Percentiles rank a stretch among this genome's conserved stretches.
phyloP scores from a whole-genome alignment of 768 basidiomycete species.

The Dioszegia aurantiaca region DNA sequence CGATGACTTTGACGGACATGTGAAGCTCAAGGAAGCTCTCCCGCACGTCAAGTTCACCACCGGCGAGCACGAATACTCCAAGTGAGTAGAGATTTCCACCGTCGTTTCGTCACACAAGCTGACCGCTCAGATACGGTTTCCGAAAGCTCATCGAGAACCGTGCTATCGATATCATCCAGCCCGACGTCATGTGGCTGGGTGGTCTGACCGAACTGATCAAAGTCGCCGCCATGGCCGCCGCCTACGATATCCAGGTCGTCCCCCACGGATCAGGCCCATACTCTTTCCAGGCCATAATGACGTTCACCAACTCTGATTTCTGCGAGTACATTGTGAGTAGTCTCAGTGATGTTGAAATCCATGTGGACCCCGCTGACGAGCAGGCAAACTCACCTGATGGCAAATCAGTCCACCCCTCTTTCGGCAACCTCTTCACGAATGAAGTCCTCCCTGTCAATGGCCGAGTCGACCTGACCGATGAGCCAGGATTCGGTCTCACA shows the following conservation, averaged over 20 bases:
- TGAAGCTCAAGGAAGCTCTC: constrained; percentile 50
- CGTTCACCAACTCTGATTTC: constrained; percentile 54
- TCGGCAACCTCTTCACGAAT: constrained; percentile 56
- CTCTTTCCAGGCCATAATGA: constrained; percentile 57
- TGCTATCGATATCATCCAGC: constrained; percentile 53
- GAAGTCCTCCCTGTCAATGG: constrained; percentile 54
- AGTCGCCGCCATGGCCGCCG: constrained; percentile 53
- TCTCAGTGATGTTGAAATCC: not conserved
- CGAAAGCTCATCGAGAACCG: constrained; percentile 54
- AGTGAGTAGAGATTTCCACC: constrained; percentile 17
- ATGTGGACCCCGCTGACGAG: constrained; percentile 17
- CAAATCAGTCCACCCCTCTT: constrained; percentile 54
- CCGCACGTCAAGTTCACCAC: constrained; percentile 54
- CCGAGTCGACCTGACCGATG: constrained; percentile 52
- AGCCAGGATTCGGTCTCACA: constrained; percentile 55
- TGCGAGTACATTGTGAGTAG: constrained; percentile 47
- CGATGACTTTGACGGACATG: constrained; percentile 53
- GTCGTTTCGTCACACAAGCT: not conserved
- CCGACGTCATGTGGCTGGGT: constrained; percentile 54
- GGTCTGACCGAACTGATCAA: constrained; percentile 53
- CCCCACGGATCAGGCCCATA: constrained; percentile 58
- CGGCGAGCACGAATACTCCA: constrained; percentile 55
- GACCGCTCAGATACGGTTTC: constrained; percentile 42
- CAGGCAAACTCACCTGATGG: constrained; percentile 56
- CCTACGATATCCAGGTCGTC: constrained; percentile 58